Conservation (phyloP, 2,329 filamentous ascomycete genomes). For the Achaetomium macrosporum region DNA sequence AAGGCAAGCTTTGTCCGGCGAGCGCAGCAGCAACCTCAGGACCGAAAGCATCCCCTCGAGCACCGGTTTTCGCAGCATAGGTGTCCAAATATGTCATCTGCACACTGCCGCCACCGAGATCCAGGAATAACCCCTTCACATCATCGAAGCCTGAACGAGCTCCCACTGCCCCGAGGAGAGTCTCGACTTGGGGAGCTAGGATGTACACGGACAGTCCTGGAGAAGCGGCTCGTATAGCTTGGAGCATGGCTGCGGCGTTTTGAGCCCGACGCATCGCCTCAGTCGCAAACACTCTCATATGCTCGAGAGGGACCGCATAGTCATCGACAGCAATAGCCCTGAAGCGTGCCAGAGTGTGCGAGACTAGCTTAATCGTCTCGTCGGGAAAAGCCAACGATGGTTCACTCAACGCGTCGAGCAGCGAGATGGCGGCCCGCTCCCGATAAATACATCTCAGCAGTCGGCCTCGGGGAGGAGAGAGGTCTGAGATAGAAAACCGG, state of each 20-base stretch:
- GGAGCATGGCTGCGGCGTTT: conserved; percentile 65
- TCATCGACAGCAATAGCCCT: conserved; percentile 58
- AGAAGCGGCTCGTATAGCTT: conserved; percentile 55
- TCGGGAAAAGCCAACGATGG: conserved; percentile 42
- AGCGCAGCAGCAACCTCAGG: conserved; percentile 51
- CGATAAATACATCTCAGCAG: conserved; percentile 73
- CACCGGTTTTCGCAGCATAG: conserved; percentile 18
- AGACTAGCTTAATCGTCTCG: conserved; percentile 59
- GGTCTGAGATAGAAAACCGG: conserved; percentile 80
- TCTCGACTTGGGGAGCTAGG: conserved; percentile 74
- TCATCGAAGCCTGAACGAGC: conserved; percentile 67
- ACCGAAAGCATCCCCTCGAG: conserved; percentile 14
- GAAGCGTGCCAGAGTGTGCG: conserved; percentile 64
- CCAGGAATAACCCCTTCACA: conserved; percentile 74
- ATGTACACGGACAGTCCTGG: conserved; percentile 64
- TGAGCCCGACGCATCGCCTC: conserved; percentile 79
- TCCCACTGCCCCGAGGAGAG: conserved; percentile 74
- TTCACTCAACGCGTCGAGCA: conserved; percentile 73
- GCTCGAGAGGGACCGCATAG: conserved; percentile 58
- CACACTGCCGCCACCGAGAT: conserved; percentile 70
- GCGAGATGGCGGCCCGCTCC: conserved; percentile 72
- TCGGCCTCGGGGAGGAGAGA: conserved; percentile 64
- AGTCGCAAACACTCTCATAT: conserved; percentile 75
- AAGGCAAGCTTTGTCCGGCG: conserved; percentile 53
- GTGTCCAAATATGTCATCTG: conserved; percentile 61